Evolutionary conservation across 2,329 filamentous ascomycete species (phyloP).

Genomic region (Cercospora beticola): DNA sequence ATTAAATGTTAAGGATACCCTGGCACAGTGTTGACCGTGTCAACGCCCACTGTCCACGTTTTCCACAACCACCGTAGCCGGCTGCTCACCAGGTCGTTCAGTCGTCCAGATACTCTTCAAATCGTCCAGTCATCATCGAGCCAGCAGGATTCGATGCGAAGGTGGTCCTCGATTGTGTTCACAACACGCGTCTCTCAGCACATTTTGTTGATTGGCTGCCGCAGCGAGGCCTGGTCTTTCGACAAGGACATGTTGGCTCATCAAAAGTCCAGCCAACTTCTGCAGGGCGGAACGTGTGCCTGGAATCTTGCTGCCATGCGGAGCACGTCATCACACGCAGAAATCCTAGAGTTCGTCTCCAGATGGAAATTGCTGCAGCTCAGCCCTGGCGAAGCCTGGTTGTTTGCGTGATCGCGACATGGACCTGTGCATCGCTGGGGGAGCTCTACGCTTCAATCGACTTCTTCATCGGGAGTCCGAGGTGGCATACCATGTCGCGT

Average conservation of each 20-base stretch:
- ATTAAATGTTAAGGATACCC: background rate
- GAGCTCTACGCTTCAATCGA: background rate
- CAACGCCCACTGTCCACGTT: background rate
- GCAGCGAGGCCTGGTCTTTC: background rate
- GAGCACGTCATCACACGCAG: conserved; percentile 13
- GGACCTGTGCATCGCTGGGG: conserved; percentile 7
- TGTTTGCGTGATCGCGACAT: conserved; percentile 6
- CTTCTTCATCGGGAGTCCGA: background rate
- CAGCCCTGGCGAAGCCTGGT: background rate
- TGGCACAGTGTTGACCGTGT: background rate
- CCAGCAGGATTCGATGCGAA: background rate
- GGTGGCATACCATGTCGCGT: conserved; percentile 4
- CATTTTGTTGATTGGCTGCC: background rate
- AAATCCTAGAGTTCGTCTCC: background rate
- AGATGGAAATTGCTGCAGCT: background rate
- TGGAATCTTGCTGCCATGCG: conserved; percentile 5
- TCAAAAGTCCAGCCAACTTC: background rate
- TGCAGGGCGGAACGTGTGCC: background rate
- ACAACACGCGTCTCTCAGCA: background rate
- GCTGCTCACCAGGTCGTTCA: background rate
- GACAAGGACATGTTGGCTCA: conserved; percentile 4
- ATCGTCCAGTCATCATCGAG: background rate
- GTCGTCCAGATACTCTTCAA: background rate
- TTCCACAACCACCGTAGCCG: background rate
- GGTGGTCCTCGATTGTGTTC: background rate